Base-by-base conservation (phyloP, 106 monocot genomes). In the Xerophyta viscosa region DNA sequence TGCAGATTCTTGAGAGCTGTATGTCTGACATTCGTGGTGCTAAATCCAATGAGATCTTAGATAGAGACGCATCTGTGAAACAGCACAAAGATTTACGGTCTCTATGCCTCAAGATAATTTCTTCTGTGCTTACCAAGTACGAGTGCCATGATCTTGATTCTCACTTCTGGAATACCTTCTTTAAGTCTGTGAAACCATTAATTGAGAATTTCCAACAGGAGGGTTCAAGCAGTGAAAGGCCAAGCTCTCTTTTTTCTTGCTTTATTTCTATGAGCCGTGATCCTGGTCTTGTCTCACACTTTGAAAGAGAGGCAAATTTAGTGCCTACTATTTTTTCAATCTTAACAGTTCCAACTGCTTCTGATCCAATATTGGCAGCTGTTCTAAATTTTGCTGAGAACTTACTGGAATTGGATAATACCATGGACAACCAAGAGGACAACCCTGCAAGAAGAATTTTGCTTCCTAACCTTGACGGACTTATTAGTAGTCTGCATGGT, bases 241-340 rank as follows among this genome's bases (percentile, higher is more conserved):
- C 96, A 43, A 79, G 89, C 48, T 86, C 96, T 29, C 69, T 98
- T 39, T 84, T 98, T 62, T 66, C 66, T 44, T 98, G 96, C 66
- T 90, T 98, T 64, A 29, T 98, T 37, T 70, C 76, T 23, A 90
- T 98, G 89, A 98, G 96, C 56, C 53, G 54, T 59, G 82, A 68
- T 54, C 70, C 77, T 2, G 46, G 9, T 24, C 58, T 79, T 60
- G 70, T 86, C 33, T 29, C 71, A 24, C 71, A 79, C 4, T 69
- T 98, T 48, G 66, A 54, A 10, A 59, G 55, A 54, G 73, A 80
- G 52, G 46, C 63, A 60, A 71, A 66, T 29, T 58, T 98, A 47
- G 51, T 98, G 10, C 79, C 96, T 12, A 60, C 58, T 20, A 77
- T 98, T 30, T 74, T 98, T 73, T 89, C 89, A 62, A 77, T 98